phyloP scores from a whole-genome alignment of 2,329 filamentous ascomycete species.

The Trichoderma koningii region DNA sequence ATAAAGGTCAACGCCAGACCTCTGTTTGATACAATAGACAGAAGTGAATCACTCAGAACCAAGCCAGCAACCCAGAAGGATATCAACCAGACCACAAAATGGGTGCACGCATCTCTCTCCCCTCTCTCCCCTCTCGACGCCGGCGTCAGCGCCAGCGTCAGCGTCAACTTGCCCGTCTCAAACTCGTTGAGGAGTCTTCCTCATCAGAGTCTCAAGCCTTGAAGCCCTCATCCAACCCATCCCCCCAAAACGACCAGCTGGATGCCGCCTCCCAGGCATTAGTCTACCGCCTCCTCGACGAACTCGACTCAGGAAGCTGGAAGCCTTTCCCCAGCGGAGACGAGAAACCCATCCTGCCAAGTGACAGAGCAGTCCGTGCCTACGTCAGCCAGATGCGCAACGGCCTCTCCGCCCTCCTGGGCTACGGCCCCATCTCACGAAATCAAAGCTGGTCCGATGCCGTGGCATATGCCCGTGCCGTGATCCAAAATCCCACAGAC shows the following conservation, averaged over 20 bases:
- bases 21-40: no score
- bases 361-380: not conserved
- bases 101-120: not conserved
- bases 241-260: not conserved
- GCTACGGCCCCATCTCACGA: conserved; percentile 46
- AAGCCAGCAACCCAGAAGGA: no score
- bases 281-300: not conserved
- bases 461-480: not conserved
- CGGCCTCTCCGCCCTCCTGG: conserved; percentile 42
- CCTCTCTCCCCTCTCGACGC: not conserved
- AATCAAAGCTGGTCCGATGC: not conserved
- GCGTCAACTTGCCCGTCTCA: no score
- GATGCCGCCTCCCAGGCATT: not conserved
- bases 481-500: not conserved
- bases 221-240: not conserved
- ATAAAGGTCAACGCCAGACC: no score
- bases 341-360: not conserved
- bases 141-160: no score
- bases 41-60: no score
- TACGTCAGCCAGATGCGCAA: not conserved
- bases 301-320: not conserved
- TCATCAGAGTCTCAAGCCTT: not conserved
- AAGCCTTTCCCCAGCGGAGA: not conserved
- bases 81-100: not conserved
- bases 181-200: not conserved